Evolutionary conservation across 2,329 filamentous ascomycete species (phyloP), one percentile per base, ranked within the genome.

Genomic region (Xylariales sp.): DNA sequence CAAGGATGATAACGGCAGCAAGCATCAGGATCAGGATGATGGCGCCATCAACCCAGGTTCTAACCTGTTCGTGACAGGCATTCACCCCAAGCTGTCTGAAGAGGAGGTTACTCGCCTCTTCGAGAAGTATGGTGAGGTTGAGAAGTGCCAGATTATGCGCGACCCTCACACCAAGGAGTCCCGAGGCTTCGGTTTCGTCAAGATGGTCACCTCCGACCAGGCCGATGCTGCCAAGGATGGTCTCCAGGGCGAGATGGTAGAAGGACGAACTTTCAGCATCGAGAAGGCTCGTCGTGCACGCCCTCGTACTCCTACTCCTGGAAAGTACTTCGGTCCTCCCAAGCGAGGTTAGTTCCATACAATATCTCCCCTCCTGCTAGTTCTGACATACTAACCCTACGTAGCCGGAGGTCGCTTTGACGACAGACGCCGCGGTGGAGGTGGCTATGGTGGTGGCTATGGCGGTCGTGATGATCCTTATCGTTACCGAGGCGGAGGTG

Each of bases 91-190:
- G 55, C 78, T 98, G 50, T 83, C 78, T 33, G 93, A 98, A 65
- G 78, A 83, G 13, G 93, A 97, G 60, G 88, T 98, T 45, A 85
- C 86, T 38, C 89, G 89, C 62, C 83, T 98, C 50, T 98, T 98
- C 59, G 89, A 96, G 70, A 98, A 97, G 69, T 97, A 97, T 57
- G 93, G 93, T 52, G 89, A 95, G 61, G 93, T 98, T 37, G 91
- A 97, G 70, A 97, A 94, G 70, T 97, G 91, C 72, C 94, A 96
- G 65, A 98, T 98, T 70, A 98, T 98, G 93, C 82, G 91, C 58
- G 93, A 98, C 60, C 93, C 93, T 45, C 93, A 98, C 67, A 94
- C 88, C 57, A 95, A 95, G 70, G 93, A 98, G 68, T 97, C 91
- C 53, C 93, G 93, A 66, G 93, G 93, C 50, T 98, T 98, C 51